Evolutionary conservation across 2,329 filamentous ascomycete genomes (phyloP).

Genomic region (Helminthosporium solani): DNA sequence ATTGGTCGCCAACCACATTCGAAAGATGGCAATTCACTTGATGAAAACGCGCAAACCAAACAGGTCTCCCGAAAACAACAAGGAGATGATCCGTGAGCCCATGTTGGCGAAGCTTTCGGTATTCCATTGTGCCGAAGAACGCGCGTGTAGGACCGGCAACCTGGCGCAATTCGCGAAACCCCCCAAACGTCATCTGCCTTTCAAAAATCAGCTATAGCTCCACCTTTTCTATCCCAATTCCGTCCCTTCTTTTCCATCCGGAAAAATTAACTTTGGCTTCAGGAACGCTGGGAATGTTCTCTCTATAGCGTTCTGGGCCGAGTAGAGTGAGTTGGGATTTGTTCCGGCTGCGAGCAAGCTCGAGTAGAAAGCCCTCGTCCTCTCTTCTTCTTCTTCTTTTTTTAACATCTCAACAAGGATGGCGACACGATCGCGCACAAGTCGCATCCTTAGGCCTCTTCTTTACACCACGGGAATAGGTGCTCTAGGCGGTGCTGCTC

Average conservation of each 20-base stretch:
- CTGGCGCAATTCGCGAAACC: not conserved
- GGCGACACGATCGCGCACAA: conserved; percentile 36
- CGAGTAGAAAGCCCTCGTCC: not conserved
- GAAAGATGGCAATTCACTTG: no score
- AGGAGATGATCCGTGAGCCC: no score
- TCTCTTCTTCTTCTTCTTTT: not conserved
- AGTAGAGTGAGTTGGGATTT: conserved; percentile 1
- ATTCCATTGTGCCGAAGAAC: not conserved
- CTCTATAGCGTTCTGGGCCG: conserved; percentile 6
- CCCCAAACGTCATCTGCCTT: not conserved
- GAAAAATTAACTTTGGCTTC: conserved; percentile 10
- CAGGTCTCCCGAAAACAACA: no score
- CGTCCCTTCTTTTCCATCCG: conserved; percentile 3
- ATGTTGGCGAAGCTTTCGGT: not conserved
- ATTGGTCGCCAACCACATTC: no score
- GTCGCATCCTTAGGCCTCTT: conserved; percentile 57
- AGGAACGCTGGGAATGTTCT: conserved; percentile 6
- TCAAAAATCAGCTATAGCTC: not conserved
- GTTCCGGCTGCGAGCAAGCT: conserved; percentile 5
- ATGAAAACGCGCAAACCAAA: no score
- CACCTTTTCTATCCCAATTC: not conserved
- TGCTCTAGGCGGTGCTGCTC: conserved; percentile 54
- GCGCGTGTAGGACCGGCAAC: not conserved
- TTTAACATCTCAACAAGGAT: conserved; percentile 18
- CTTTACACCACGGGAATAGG: conserved; percentile 60